These are phyloP conservation scores for Linum usitatissimum DNA, from an alignment of 345 rosid genomes.

Conservation along the genomic window DNA sequence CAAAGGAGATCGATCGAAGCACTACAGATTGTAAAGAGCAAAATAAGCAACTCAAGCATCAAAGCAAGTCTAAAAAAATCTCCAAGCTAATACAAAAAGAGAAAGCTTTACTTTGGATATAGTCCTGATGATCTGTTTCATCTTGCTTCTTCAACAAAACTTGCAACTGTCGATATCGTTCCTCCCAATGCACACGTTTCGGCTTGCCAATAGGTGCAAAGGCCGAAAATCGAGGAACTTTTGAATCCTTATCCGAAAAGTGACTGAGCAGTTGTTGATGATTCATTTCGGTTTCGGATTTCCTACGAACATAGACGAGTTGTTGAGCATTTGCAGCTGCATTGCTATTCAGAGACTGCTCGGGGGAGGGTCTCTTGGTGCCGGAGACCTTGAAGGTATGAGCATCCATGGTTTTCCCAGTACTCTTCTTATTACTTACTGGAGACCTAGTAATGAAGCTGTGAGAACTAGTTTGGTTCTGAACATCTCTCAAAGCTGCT, in stretches of 20 bases:
- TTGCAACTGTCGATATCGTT: conserved; percentile 58
- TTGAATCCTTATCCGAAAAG: conserved; percentile 32
- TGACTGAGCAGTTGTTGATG: conserved; percentile 14
- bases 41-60: background rate
- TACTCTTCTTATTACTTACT: conserved; percentile 25
- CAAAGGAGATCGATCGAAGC: conserved; percentile 67
- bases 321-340: conserved; percentile 31
- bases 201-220: background rate
- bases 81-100: background rate
- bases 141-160: conserved; percentile 40
- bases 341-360: conserved; percentile 32
- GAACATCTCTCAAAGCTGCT: conserved; percentile 49
- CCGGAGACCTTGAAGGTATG: conserved; percentile 34
- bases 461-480: conserved; percentile 45
- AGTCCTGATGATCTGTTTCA: conserved; percentile 52
- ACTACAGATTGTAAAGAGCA: conserved; percentile 26
- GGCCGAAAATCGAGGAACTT: conserved; percentile 30
- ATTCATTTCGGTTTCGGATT: conserved; percentile 44
- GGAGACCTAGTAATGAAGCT: conserved; percentile 26
- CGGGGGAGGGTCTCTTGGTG: conserved; percentile 37
- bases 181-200: conserved; percentile 51
- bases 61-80: background rate
- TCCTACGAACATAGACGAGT: conserved; percentile 78
- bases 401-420: conserved; percentile 21
- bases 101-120: conserved; percentile 45